A percentile compares a stretch with the other conserved stretches of the same genome.
Evolutionary conservation across 1,284 basidiomycete species (phyloP).

Genomic region (Thecaphora thlaspeos): DNA sequence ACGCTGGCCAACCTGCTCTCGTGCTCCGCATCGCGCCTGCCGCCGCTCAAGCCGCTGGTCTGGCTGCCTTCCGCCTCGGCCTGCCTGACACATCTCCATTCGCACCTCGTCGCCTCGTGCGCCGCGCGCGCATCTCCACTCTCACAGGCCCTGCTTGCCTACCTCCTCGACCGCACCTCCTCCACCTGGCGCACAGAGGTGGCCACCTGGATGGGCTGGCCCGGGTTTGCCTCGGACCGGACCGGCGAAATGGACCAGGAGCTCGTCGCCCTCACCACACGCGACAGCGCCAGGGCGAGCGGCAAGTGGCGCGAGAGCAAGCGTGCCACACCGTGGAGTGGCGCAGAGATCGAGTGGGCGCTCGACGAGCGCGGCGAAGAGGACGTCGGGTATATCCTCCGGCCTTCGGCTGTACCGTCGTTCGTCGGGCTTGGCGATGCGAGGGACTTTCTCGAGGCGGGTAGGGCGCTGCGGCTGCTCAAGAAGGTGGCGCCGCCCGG

Average conservation of each 20-base stretch:
- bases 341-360: conserved; percentile 36
- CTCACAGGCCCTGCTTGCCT: conserved; percentile 20
- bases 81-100: conserved; percentile 32
- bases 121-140: conserved; percentile 20
- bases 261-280: conserved; percentile 1
- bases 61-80: conserved; percentile 21
- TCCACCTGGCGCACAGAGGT: conserved; percentile 29
- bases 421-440: conserved; percentile 30
- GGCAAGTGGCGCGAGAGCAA: conserved; percentile 1
- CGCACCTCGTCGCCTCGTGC: conserved; percentile 34
- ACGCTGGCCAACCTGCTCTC: conserved; percentile 24
- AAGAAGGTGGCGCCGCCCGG: conserved; percentile 37
- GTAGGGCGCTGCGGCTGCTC: conserved; percentile 35
- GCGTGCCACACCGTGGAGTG: conserved; percentile 30
- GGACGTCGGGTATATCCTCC: conserved; percentile 39
- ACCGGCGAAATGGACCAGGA: conserved; percentile 27
- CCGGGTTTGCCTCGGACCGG: conserved; percentile 21
- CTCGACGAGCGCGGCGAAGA: conserved; percentile 39
- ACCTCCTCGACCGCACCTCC: conserved; percentile 30
- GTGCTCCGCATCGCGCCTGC: conserved; percentile 14
- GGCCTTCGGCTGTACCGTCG: conserved; percentile 32
- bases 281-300: background rate
- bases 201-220: conserved; percentile 40
- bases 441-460: conserved; percentile 36
- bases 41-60: conserved; percentile 19